phyloP scores from a whole-genome alignment of 164 flowering plant species.

The Annona squamosa region DNA sequence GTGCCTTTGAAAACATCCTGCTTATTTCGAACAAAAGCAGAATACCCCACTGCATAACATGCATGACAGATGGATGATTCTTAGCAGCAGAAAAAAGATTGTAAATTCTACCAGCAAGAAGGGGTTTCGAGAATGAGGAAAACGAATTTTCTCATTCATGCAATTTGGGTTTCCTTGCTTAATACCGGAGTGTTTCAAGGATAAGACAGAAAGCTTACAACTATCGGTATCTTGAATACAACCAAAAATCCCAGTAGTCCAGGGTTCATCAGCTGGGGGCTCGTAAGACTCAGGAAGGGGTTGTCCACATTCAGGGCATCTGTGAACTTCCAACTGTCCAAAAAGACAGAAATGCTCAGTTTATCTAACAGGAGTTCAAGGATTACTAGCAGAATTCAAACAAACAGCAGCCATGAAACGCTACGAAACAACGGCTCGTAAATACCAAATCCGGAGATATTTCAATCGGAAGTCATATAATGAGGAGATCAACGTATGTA shows the following conservation, averaged over 20 bases:
- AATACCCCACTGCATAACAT: not conserved
- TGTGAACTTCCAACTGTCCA: slow-evolving; percentile 46
- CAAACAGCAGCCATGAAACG: not conserved
- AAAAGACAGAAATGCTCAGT: slow-evolving; percentile 2
- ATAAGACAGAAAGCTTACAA: slow-evolving; percentile 37
- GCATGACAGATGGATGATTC: not conserved
- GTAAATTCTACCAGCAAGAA: not conserved
- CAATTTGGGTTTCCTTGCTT: not conserved
- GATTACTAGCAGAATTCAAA: not conserved
- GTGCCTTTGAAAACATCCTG: not conserved
- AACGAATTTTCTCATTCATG: not conserved
- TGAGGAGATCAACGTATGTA: too few relatives aligned
- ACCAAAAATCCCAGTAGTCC: slow-evolving; percentile 83
- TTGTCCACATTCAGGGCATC: slow-evolving; percentile 80
- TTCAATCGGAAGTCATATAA: not conserved
- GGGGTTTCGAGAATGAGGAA: not conserved
- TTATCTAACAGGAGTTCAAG: not conserved
- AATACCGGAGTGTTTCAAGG: not conserved
- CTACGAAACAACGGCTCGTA: not conserved
- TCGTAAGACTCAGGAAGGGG: slow-evolving; percentile 60
- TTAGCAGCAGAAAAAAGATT: not conserved
- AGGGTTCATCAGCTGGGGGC: slow-evolving; percentile 83
- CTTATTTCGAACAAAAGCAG: not conserved
- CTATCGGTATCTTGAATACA: slow-evolving; percentile 72
- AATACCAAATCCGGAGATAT: not conserved